Evolutionary conservation across 2,329 filamentous ascomycete species (phyloP), one percentile per base, ranked within the genome.

Genomic region (Massarina eburnea): DNA sequence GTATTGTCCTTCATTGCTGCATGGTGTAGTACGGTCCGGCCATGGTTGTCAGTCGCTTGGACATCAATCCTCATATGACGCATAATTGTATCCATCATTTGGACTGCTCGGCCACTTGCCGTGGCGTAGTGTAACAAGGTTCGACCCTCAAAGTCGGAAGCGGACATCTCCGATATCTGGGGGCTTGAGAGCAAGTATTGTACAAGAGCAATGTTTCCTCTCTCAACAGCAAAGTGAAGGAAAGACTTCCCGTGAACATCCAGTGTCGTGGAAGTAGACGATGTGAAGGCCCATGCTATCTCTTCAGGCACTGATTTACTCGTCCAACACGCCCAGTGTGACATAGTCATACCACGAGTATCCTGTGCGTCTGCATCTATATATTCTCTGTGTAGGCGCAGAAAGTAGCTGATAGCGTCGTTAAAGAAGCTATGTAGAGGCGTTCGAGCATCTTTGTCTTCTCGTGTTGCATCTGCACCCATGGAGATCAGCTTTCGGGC

Each of bases 351-450:
- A 8, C 50, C 47, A 0, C 17, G 7, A 21, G 24, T 19, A 26
- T 53, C 50, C 38, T 51, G 40, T 1, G 24, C 9, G 4, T 17
- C 33, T 12, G n/a, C 32, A 21, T 53, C 50, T 10, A 48, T 33
- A 14, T 47, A 43, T 5, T 36, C 40, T 20, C 26, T 8, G 24
- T 45, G 18, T n/a, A 8, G 40, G 8, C 33, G 39, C 7, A 53
- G 15, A 14, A 50, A 5, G 5, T 38, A 18, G 18, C 17, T 27
- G 7, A 21, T 24, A 17, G 27, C 34, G 7, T 14, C 12, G 32
- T 46, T 47, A 26, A 41, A 50, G 22, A 30, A 47, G 14, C 3
- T 21, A 36, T 53, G 50, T 3, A 53, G 35, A 10, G 50, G 39
- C 12, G 43, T 50, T 18, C 47, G 43, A 2, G 47, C 50, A 2